Conservation (phyloP, 2,329 filamentous ascomycete species). For the Emericellopsis cladophorae region DNA sequence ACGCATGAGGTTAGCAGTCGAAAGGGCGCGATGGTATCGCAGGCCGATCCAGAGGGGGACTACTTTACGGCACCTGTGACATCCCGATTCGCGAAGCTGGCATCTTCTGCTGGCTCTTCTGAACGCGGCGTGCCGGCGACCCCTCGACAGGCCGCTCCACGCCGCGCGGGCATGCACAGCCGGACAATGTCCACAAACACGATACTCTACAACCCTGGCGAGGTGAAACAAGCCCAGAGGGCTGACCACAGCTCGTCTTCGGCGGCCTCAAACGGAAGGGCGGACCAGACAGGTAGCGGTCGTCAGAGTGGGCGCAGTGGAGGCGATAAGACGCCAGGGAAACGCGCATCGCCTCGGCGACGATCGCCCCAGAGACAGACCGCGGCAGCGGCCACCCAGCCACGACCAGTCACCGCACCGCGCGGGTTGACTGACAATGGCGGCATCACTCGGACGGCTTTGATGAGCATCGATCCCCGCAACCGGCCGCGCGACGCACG, state of each 20-base stretch:
- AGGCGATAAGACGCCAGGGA: constrained; percentile 6
- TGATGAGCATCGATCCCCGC: constrained; percentile 37
- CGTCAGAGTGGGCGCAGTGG: constrained; percentile 14
- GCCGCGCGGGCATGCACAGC: constrained; percentile 38
- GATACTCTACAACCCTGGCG: constrained; percentile 67
- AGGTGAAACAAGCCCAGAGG: constrained; percentile 16
- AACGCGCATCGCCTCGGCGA: constrained; percentile 12
- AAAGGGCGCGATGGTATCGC: constrained; percentile 13
- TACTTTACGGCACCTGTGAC: constrained; percentile 36
- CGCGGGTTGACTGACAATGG: constrained; percentile 19
- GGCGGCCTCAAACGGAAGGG: constrained; percentile 20
- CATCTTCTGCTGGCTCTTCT: constrained; percentile 19
- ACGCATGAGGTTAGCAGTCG: constrained; percentile 25
- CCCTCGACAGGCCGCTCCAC: constrained; percentile 17
- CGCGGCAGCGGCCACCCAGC: constrained; percentile 32
- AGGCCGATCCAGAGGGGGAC: constrained; percentile 13
- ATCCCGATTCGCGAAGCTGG: constrained; percentile 23
- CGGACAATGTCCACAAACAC: constrained; percentile 73
- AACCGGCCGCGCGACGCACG: constrained; percentile 23
- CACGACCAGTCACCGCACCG: constrained; percentile 43
- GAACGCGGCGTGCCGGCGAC: constrained; percentile 15
- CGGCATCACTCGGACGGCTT: constrained; percentile 24
- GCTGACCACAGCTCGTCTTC: constrained; percentile 22
- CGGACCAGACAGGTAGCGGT: constrained; percentile 16
- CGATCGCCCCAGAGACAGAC: constrained; percentile 32